Base-by-base conservation (phyloP, 148 eudicot species). In the Beta vulgaris region DNA sequence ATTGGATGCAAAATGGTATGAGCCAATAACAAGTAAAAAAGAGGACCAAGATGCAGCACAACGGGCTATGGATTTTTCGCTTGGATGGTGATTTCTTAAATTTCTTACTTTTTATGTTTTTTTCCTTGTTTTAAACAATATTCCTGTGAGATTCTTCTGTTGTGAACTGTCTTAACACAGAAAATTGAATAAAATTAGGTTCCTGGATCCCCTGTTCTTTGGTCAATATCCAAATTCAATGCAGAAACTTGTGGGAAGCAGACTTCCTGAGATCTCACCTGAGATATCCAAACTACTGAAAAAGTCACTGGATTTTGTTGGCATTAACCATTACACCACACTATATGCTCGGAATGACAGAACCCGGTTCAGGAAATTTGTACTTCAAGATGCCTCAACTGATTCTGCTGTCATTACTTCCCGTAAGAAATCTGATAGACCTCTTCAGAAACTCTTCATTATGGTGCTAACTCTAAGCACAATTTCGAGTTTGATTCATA, bases 261-360 rank as follows among this genome's bases (percentile, higher is more conserved):
- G 98, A 75, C 89, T 95, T 23, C 98, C 98, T 7, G 72, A 79
- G 63, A 90, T 95, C 72, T 73, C 82, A 43, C 84, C 84, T 2
- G 69, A 84, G 77, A 73, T 74, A 73, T 84, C 92, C 3, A 77
- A 73, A 82, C 55, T 78, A 48, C 77, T 95, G 21, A 51, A 62
- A 35, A 91, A 93, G 11, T 71, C 97, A 12, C 62, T 92, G 66
- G 98, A 95, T 73, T 95, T 87, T 66, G 76, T 95, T 67, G 98
- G 98, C 51, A 87, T 95, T 66, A 95, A 95, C 68, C 98, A 95
- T 62, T 95, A 95, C 84, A 95, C 98, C 0, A 76, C 97, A 28
- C 72, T 95, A 68, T 95, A 95, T 82, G 92, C 86, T 16, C 90
- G 96, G 23, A 95, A 95, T 54, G 98, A 95, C 64, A 86, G 91